These are phyloP conservation scores for Annulohypoxylon stygium DNA, from an alignment of 495 filamentous ascomycete species.

Conservation along the genomic window DNA sequence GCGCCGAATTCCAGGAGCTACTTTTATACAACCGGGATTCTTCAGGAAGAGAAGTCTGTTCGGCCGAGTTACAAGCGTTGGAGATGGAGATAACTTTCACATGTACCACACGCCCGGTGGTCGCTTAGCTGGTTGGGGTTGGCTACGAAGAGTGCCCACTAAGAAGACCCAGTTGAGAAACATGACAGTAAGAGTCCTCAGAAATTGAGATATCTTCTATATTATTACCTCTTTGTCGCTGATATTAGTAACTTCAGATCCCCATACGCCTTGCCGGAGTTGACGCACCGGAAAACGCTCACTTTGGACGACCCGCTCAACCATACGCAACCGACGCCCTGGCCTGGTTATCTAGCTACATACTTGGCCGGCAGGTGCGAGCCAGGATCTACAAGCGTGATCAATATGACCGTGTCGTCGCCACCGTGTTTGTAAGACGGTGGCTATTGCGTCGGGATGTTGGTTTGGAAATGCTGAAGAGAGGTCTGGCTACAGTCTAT, in stretches of 20 bases:
- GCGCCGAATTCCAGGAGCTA: constrained; percentile 81
- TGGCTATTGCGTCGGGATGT: constrained; percentile 80
- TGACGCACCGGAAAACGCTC: constrained; percentile 91
- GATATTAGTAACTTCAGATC: constrained; percentile 62
- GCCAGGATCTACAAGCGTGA: constrained; percentile 84
- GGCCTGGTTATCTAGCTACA: constrained; percentile 77
- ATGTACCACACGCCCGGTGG: constrained; percentile 95
- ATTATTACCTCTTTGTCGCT: constrained; percentile 13
- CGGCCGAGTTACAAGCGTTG: constrained; percentile 90
- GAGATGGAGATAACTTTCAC: constrained; percentile 95
- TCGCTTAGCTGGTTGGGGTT: constrained; percentile 87
- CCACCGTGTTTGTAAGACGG: constrained; percentile 80
- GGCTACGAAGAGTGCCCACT: constrained; percentile 80
- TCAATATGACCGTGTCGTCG: constrained; percentile 92
- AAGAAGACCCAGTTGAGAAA: constrained; percentile 76
- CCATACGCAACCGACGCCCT: constrained; percentile 85
- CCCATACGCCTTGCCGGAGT: constrained; percentile 90
- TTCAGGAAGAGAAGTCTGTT: constrained; percentile 81
- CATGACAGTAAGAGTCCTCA: constrained; percentile 73
- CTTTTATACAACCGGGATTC: constrained; percentile 74
- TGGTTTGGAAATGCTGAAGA: constrained; percentile 87
- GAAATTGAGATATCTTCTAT: neutral
- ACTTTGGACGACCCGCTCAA: constrained; percentile 90
- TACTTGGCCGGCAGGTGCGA: constrained; percentile 80
- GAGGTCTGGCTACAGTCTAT: constrained; percentile 88